Percentiles rank a stretch among this genome's conserved stretches.
These are phyloP conservation scores for Petunia hybrid DNA, from an alignment of 305 asterid species.

Conservation along the genomic window DNA sequence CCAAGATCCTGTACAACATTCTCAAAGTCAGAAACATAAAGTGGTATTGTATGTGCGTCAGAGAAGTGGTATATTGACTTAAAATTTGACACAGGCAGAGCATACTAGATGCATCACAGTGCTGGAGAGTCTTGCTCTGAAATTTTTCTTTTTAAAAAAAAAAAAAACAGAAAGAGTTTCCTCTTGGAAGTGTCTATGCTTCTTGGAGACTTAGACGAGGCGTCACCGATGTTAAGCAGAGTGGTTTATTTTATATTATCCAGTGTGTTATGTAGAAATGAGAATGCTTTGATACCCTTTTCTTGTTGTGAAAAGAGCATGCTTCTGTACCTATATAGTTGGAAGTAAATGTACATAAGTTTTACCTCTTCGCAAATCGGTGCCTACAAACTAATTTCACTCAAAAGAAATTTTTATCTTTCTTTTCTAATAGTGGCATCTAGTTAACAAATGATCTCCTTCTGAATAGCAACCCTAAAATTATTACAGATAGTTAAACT, in stretches of 20 bases:
- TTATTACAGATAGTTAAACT: not conserved
- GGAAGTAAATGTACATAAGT: slow-evolving; percentile 1
- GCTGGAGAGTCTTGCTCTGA: not conserved
- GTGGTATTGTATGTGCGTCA: not conserved
- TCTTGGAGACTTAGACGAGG: not conserved
- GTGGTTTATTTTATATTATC: not conserved
- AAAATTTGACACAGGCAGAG: not conserved
- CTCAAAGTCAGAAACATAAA: slow-evolving; percentile 13
- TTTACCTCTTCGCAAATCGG: not conserved
- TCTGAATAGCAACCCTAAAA: slow-evolving; percentile 17
- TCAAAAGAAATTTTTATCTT: not conserved
- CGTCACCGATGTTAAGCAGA: slow-evolving; percentile 12
- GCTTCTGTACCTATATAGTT: not conserved
- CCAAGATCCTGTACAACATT: slow-evolving; percentile 59
- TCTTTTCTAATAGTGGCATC: slow-evolving; percentile 7
- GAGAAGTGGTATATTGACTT: not conserved
- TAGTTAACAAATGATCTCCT: not conserved
- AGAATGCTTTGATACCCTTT: no score
- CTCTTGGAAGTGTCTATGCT: not conserved
- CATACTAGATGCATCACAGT: not conserved
- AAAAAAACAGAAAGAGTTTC: not conserved
- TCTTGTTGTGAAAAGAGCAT: not conserved
- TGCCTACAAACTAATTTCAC: not conserved
- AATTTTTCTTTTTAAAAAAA: not conserved
- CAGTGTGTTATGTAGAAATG: not conserved